Conservation (phyloP, 1,139 yeast genomes). For the Suhomyces choctaworum region DNA sequence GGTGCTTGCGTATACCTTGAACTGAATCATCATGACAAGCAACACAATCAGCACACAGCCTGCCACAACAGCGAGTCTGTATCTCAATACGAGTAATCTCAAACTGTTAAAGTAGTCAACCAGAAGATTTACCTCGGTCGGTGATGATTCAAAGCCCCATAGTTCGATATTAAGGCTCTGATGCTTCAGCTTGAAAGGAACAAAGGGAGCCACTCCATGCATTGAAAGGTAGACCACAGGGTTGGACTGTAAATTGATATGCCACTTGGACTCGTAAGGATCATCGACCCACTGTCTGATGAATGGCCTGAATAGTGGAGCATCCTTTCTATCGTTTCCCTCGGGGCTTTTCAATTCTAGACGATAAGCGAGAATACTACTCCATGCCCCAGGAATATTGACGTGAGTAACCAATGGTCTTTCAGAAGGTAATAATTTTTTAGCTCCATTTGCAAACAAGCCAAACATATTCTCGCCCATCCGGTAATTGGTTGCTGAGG, state of each 20-base stretch:
- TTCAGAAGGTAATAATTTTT: constrained; percentile 42
- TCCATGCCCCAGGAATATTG: constrained; percentile 57
- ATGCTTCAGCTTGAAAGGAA: constrained; percentile 48
- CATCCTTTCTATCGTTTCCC: no score
- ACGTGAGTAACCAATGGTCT: constrained; percentile 52
- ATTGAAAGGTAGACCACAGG: constrained; percentile 42
- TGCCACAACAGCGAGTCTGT: constrained; percentile 61
- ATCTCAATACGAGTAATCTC: constrained; percentile 58
- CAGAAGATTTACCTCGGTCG: constrained; percentile 35
- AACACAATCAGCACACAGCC: constrained; percentile 53
- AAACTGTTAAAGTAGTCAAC: constrained; percentile 49
- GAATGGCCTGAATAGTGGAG: constrained; percentile 53
- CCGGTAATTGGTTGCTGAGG: constrained; percentile 22
- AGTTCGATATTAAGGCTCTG: constrained; percentile 44
- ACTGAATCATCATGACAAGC: constrained; percentile 48
- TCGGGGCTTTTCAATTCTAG: constrained; percentile 28
- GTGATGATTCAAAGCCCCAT: constrained; percentile 35
- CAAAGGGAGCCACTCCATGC: constrained; percentile 81
- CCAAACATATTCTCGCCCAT: constrained; percentile 36
- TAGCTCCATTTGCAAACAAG: constrained; percentile 32
- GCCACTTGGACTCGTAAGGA: constrained; percentile 80
- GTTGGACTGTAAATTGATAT: constrained; percentile 43
- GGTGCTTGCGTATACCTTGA: constrained; percentile 34
- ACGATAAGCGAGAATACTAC: constrained; percentile 60
- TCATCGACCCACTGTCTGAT: constrained; percentile 66